Evolutionary conservation across 2,329 filamentous ascomycete genomes (phyloP).

Genomic region (Albophoma yamanashiensis): DNA sequence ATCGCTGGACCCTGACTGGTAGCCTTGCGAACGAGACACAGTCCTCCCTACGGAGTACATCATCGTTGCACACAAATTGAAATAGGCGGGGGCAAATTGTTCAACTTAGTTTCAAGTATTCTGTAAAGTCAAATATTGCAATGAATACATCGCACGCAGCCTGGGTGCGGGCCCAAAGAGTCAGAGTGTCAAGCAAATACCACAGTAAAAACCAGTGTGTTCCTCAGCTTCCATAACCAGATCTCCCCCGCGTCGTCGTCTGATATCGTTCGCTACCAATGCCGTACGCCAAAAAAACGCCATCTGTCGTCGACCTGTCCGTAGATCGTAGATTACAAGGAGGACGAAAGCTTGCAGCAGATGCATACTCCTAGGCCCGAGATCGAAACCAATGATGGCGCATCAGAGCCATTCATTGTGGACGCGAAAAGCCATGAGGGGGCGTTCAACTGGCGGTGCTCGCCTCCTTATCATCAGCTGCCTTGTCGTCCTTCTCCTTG

Average conservation of each 20-base stretch:
- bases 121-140: background rate
- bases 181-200: background rate
- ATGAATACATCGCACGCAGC: background rate
- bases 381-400: background rate
- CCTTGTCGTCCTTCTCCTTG: conserved; percentile 15
- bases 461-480: conserved; percentile 13
- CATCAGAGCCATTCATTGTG: background rate
- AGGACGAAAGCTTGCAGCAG: background rate
- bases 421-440: background rate
- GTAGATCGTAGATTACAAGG: background rate
- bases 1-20: background rate
- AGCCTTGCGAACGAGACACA: background rate
- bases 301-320: conserved; percentile 1
- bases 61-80: background rate
- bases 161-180: background rate
- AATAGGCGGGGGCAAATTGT: background rate
- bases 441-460: conserved; percentile 6
- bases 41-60: background rate
- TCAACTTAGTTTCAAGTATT: background rate
- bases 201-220: background rate
- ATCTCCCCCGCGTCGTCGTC: background rate
- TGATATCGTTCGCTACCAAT: conserved; percentile 2
- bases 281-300: conserved; percentile 10
- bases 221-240: background rate
- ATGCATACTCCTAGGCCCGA: background rate